These are phyloP conservation scores for Coniferiporia sulphurascens DNA, from an alignment of 1,284 basidiomycete species.

Conservation along the genomic window DNA sequence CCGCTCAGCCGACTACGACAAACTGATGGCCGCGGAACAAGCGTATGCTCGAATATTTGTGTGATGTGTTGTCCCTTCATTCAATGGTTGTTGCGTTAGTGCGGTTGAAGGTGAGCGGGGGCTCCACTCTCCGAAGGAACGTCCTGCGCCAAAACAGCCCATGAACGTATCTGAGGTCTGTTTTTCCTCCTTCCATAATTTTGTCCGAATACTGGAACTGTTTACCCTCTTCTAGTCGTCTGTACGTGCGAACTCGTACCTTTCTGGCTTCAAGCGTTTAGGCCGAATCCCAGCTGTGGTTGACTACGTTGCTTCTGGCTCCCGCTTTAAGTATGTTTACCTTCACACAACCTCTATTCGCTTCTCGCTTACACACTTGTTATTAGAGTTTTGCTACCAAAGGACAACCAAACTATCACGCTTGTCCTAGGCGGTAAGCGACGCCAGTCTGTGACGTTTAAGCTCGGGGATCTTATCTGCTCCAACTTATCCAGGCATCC, in stretches of 20 bases:
- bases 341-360: not conserved
- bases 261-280: constrained; percentile 88
- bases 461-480: constrained; percentile 3
- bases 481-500: constrained; percentile 52
- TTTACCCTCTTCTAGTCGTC: constrained; percentile 43
- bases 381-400: constrained; percentile 74
- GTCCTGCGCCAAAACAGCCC: constrained; percentile 64
- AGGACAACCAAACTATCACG: constrained; percentile 88
- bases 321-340: constrained; percentile 78
- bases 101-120: constrained; percentile 80
- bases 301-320: constrained; percentile 91
- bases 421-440: constrained; percentile 78
- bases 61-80: not conserved
- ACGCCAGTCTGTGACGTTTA: not conserved
- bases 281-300: constrained; percentile 84
- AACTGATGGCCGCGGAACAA: constrained; percentile 92
- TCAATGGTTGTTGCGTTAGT: constrained; percentile 33
- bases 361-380: not conserved
- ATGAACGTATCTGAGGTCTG: constrained; percentile 83
- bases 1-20: constrained; percentile 90
- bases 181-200: constrained; percentile 23
- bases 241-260: constrained; percentile 75
- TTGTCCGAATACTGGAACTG: constrained; percentile 12
- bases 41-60: constrained; percentile 43
- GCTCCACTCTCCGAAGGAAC: constrained; percentile 90